Percentiles rank a stretch among this genome's conserved stretches.
Conservation (phyloP, 768 basidiomycete genomes). For the Leccinellum luteum region DNA sequence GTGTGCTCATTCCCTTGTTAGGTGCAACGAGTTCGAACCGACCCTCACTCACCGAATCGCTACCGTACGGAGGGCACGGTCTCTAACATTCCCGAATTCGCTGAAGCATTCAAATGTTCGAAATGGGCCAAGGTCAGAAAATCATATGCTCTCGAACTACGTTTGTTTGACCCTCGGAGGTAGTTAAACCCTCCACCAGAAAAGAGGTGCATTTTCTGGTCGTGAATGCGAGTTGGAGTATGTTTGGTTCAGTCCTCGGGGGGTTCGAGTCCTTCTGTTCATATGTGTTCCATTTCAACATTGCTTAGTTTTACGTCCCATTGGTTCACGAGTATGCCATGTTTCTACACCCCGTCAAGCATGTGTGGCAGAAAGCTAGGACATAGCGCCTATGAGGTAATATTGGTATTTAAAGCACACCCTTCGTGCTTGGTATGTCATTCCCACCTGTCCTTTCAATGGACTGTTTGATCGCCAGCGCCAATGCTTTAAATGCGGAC, state of each 20-base stretch:
- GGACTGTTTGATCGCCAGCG: constrained; percentile 93
- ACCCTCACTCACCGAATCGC: constrained; percentile 82
- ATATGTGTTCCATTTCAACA: constrained; percentile 18
- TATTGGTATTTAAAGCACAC: constrained; percentile 62
- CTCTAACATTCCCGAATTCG: constrained; percentile 85
- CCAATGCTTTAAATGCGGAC: constrained; percentile 97
- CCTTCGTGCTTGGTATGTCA: constrained; percentile 96
- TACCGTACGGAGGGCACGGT: constrained; percentile 87
- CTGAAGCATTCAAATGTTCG: constrained; percentile 81
- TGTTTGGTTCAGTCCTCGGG: constrained; percentile 3
- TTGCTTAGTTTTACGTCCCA: background rate
- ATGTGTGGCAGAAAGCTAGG: background rate
- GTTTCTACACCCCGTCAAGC: background rate
- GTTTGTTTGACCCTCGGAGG: background rate
- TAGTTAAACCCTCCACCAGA: constrained; percentile 83
- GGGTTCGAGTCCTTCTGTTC: constrained; percentile 1
- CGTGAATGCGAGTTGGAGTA: constrained; percentile 24
- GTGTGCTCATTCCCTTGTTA: constrained; percentile 22
- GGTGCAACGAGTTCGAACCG: constrained; percentile 79
- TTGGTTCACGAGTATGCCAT: constrained; percentile 1
- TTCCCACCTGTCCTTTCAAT: constrained; percentile 83
- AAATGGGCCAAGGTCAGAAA: constrained; percentile 64
- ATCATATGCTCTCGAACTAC: background rate
- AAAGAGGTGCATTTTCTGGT: constrained; percentile 82
- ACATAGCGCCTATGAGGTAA: background rate